phyloP scores from a whole-genome alignment of 371 early-diverging fungal species.

The Fennellomyces sp. region DNA sequence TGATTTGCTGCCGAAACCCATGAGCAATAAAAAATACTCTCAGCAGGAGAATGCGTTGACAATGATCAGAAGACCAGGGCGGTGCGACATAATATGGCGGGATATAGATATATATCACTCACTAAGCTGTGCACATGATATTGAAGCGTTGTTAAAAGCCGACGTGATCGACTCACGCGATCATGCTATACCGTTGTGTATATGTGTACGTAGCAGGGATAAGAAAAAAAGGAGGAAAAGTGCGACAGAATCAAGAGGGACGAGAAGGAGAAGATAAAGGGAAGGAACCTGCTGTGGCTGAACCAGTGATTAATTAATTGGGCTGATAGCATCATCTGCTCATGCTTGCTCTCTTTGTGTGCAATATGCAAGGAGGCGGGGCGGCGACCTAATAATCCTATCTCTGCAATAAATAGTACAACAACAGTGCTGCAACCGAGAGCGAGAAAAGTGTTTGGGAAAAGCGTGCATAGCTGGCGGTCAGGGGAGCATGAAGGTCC shows the following conservation, averaged over 20 bases:
- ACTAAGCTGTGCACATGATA: too few species aligned
- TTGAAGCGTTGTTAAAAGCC: too few species aligned
- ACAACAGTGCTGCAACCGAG: neutral
- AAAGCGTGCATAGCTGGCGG: slow-evolving; percentile 1
- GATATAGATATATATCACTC: neutral
- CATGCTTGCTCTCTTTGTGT: neutral
- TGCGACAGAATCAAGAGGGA: neutral
- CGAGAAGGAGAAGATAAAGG: neutral
- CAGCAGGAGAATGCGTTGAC: neutral
- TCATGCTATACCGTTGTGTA: neutral
- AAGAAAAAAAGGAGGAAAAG: neutral
- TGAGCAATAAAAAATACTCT: too few species aligned
- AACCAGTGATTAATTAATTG: too few species aligned
- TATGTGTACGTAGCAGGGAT: neutral
- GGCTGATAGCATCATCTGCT: neutral
- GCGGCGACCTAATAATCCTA: too few species aligned
- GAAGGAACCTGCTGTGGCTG: too few species aligned
- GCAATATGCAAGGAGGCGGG: neutral
- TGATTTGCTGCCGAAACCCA: neutral
- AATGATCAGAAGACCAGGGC: neutral
- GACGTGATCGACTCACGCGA: slow-evolving; percentile 2
- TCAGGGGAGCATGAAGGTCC: slow-evolving; percentile 8
- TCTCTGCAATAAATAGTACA: neutral
- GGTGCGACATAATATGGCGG: neutral
- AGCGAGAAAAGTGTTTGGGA: neutral